phyloP scores from a whole-genome alignment of 139 green algal species.

The Ettlia oleoabundans region DNA sequence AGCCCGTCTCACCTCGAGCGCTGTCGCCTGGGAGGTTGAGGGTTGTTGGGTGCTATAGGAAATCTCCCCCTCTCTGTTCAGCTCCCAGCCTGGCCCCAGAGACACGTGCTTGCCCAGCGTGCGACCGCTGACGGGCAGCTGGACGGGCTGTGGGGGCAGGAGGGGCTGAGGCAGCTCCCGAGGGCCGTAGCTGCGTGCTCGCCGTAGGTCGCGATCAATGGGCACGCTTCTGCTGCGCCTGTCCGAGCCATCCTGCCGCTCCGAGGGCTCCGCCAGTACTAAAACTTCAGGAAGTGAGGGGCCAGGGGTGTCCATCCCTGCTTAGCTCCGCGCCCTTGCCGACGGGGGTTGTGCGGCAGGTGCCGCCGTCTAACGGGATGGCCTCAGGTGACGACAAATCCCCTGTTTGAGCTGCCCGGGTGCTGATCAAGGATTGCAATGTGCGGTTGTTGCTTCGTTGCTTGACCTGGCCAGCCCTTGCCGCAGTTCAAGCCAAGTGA shows the following conservation, averaged over 20 bases:
- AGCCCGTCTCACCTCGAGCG: neutral
- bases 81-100: conserved; percentile 33
- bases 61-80: conserved; percentile 2
- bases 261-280: neutral
- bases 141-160: conserved; percentile 2
- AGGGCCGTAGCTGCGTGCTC: neutral
- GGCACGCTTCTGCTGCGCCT: neutral
- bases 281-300: neutral
- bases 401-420: no score
- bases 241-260: neutral
- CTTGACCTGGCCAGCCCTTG: no score
- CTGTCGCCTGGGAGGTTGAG: conserved; percentile 8
- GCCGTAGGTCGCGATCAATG: neutral
- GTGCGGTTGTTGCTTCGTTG: no score
- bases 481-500: no score
- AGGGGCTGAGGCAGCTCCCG: neutral
- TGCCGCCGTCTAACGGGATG: no score
- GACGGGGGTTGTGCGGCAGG: no score
- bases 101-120: conserved; percentile 31
- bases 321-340: no score
- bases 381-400: no score
- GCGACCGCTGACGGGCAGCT: conserved; percentile 27
- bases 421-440: no score
- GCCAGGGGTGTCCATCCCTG: neutral
- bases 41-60: neutral